Percentiles rank a stretch among this genome's conserved stretches.
phyloP scores from a whole-genome alignment of 73 alveolate genomes.

The Symbiodinium pilosum region DNA sequence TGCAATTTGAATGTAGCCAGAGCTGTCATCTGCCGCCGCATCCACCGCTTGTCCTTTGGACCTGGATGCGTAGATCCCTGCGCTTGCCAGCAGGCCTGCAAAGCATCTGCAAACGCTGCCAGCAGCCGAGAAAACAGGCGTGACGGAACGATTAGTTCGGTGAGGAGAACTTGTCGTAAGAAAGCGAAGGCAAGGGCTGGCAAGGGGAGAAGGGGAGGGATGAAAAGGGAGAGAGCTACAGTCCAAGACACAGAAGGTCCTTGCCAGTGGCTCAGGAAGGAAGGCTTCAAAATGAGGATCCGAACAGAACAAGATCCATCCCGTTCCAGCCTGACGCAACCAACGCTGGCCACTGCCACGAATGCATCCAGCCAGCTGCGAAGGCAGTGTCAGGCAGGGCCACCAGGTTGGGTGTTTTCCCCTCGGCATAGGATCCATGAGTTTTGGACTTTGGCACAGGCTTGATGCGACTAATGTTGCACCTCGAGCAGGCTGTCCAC shows the following conservation, averaged over 20 bases:
- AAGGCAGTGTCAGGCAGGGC: not conserved
- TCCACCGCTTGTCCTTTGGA: not conserved
- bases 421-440: too few relatives aligned
- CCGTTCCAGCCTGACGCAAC: not conserved
- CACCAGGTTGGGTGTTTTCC: not conserved
- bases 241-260: too few relatives aligned
- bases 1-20: constrained; percentile 3
- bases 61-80: not conserved
- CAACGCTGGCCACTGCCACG: not conserved
- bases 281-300: not conserved
- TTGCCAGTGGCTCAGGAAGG: too few relatives aligned
- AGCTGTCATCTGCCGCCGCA: not conserved
- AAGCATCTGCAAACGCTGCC: too few relatives aligned
- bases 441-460: too few relatives aligned
- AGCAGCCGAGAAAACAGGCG: too few relatives aligned
- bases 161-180: too few relatives aligned
- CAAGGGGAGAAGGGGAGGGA: too few relatives aligned
- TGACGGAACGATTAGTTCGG: too few relatives aligned
- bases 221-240: too few relatives aligned
- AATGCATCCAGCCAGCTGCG: not conserved
- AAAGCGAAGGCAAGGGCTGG: too few relatives aligned
- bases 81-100: not conserved
- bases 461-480: not conserved
- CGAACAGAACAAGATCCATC: not conserved
- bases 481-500: constrained; percentile 14